A percentile compares a stretch with the other conserved stretches of the same genome.
Evolutionary conservation across 768 basidiomycete species (phyloP).

Genomic region (Termitomyces eurrhizus): DNA sequence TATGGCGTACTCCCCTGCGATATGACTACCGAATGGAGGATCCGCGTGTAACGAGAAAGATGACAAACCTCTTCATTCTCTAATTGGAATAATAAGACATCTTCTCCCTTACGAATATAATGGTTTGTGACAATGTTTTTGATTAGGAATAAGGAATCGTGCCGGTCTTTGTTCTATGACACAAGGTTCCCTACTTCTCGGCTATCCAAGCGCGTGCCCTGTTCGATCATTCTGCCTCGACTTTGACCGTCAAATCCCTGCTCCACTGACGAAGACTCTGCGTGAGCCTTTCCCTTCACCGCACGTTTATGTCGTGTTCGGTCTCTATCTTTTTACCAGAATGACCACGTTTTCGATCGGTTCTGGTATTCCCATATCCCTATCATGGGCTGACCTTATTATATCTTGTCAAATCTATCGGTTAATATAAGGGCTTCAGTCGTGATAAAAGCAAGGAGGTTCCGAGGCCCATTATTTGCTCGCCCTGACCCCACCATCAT

Average conservation of each 20-base stretch:
- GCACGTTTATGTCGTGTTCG: conserved; percentile 74
- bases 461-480: conserved; percentile 20
- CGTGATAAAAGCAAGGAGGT: conserved; percentile 23
- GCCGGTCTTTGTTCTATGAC: conserved; percentile 22
- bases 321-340: conserved; percentile 64
- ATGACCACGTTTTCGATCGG: conserved; percentile 76
- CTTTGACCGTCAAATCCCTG: conserved; percentile 55
- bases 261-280: conserved; percentile 69
- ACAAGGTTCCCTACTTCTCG: conserved; percentile 40
- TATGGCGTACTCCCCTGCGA: conserved; percentile 46
- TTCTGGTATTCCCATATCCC: conserved; percentile 46
- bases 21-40: conserved; percentile 48
- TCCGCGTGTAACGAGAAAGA: conserved; percentile 20
- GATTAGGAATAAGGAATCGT: conserved; percentile 15
- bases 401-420: conserved; percentile 43
- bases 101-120: conserved; percentile 11
- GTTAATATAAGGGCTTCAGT: conserved; percentile 57
- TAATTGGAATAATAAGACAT: conserved; percentile 17
- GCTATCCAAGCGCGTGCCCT: conserved; percentile 54
- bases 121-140: conserved; percentile 11
- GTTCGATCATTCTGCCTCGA: conserved; percentile 62
- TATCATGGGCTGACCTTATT: conserved; percentile 18
- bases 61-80: conserved; percentile 24
- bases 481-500: conserved; percentile 23
- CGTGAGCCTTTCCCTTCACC: conserved; percentile 60